Conservation (phyloP, 2,329 filamentous ascomycete genomes). For the Cladosporium sp. region DNA sequence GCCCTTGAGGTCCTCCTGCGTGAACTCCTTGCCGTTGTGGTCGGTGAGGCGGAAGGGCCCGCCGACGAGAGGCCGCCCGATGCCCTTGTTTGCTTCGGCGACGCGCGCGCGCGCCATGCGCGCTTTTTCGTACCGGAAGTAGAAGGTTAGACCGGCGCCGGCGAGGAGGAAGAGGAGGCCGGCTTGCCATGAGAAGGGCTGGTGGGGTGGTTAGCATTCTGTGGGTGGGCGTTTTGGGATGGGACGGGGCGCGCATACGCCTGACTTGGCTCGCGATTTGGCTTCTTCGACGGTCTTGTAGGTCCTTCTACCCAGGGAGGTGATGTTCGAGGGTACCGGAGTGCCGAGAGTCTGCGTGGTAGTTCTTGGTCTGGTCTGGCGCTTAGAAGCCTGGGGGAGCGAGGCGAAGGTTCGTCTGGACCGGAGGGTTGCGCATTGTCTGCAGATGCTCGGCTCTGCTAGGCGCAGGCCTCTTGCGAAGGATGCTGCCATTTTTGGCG, state of each 20-base stretch:
- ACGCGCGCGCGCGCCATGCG: constrained; percentile 84
- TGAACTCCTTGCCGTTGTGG: constrained; percentile 71
- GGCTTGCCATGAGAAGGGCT: constrained; percentile 93
- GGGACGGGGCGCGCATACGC: constrained; percentile 27
- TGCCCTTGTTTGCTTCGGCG: constrained; percentile 86
- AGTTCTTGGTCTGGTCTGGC: constrained; percentile 23
- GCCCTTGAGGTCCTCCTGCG: constrained; percentile 75
- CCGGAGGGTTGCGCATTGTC: constrained; percentile 20
- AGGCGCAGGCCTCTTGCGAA: constrained; percentile 14
- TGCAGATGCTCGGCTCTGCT: constrained; percentile 18
- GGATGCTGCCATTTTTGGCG: constrained; percentile 7
- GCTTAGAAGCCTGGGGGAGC: constrained; percentile 17
- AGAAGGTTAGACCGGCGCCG: constrained; percentile 71
- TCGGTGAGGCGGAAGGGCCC: constrained; percentile 78
- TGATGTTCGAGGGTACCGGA: constrained; percentile 13
- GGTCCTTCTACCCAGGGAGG: constrained; percentile 17
- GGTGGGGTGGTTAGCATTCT: constrained; percentile 5
- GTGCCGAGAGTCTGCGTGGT: constrained; percentile 1
- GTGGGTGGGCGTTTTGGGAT: constrained; percentile 5
- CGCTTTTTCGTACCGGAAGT: constrained; percentile 89
- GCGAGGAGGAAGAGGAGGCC: constrained; percentile 77
- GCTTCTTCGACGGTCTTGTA: constrained; percentile 42
- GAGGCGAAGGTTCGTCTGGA: constrained; percentile 18
- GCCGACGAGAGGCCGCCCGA: constrained; percentile 88
- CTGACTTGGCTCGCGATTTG: constrained; percentile 38